Percentiles rank a stretch among this genome's conserved stretches.
These are phyloP conservation scores for Solanum phureja DNA, from an alignment of 257 asterid genomes.

Conservation along the genomic window DNA sequence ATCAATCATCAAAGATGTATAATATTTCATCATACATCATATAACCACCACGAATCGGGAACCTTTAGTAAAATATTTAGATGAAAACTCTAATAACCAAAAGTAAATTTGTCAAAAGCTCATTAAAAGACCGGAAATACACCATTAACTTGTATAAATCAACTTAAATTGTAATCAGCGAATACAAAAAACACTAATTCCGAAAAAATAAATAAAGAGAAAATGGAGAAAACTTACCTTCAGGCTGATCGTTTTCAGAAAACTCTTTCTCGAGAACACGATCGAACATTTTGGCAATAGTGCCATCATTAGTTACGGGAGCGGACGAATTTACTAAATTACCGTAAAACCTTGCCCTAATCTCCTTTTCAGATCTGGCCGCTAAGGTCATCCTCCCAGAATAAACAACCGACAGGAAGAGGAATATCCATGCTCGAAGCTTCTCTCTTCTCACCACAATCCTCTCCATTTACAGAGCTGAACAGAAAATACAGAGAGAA, in stretches of 20 bases:
- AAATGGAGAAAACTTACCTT: slow-evolving; percentile 32
- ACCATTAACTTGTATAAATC: background rate
- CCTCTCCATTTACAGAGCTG: slow-evolving; percentile 20
- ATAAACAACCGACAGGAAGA: slow-evolving; percentile 15
- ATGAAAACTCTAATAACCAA: background rate
- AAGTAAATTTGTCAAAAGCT: background rate
- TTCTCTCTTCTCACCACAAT: slow-evolving; percentile 8
- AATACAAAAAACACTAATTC: background rate
- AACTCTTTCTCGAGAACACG: slow-evolving; percentile 94
- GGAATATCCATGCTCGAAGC: slow-evolving; percentile 11
- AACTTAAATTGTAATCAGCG: background rate
- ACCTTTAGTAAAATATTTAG: background rate
- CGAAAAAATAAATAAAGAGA: background rate
- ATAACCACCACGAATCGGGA: background rate
- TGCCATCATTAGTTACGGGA: slow-evolving; percentile 51
- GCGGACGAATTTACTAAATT: slow-evolving; percentile 62
- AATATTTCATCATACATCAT: background rate
- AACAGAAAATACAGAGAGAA: background rate
- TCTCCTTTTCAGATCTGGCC: slow-evolving; percentile 69
- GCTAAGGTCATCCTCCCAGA: slow-evolving; percentile 26
- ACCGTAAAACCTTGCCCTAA: slow-evolving; percentile 77
- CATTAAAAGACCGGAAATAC: background rate
- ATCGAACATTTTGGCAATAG: slow-evolving; percentile 88
- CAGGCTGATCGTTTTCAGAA: slow-evolving; percentile 81
- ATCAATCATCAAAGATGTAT: background rate